Conservation (phyloP, 495 filamentous ascomycete genomes). For the Podospora comata region DNA sequence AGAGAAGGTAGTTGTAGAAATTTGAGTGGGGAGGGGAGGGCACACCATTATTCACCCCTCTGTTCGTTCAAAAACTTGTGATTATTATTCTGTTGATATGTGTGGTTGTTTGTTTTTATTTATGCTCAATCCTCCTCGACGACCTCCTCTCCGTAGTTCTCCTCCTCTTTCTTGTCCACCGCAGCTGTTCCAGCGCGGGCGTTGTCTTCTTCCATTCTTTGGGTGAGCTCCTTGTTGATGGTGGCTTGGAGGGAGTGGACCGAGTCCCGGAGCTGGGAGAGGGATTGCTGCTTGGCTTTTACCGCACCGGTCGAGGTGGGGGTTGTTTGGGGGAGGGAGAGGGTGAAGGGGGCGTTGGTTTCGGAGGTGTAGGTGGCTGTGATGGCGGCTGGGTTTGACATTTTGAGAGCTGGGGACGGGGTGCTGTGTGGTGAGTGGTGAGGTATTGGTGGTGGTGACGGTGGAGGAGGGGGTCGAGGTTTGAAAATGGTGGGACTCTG, state of each 20-base stretch:
- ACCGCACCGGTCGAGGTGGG: slow-evolving; percentile 35
- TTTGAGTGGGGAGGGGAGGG: neutral
- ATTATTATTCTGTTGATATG: too few relatives aligned
- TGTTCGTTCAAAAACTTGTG: too few relatives aligned
- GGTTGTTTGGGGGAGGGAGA: slow-evolving; percentile 42
- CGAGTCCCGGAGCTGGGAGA: slow-evolving; percentile 61
- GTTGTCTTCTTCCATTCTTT: slow-evolving; percentile 87
- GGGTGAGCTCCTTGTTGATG: slow-evolving; percentile 80
- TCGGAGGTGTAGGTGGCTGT: slow-evolving; percentile 60
- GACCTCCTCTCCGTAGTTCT: slow-evolving; percentile 81
- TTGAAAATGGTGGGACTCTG: neutral
- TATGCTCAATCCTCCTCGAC: slow-evolving; percentile 41
- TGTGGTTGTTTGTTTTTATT: neutral
- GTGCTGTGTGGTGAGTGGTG: neutral
- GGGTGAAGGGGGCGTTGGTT: slow-evolving; percentile 42
- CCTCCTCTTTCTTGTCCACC: slow-evolving; percentile 78
- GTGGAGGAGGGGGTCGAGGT: neutral
- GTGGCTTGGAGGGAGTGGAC: slow-evolving; percentile 62
- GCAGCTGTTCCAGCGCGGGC: slow-evolving; percentile 51
- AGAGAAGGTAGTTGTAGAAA: slow-evolving; percentile 1
- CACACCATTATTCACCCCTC: neutral
- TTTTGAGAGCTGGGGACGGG: slow-evolving; percentile 15
- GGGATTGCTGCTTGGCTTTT: slow-evolving; percentile 60
- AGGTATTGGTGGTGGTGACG: neutral
- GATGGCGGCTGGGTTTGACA: slow-evolving; percentile 21